Conservation (phyloP, 257 asterid species). For the Thymus quinquecostatus region DNA sequence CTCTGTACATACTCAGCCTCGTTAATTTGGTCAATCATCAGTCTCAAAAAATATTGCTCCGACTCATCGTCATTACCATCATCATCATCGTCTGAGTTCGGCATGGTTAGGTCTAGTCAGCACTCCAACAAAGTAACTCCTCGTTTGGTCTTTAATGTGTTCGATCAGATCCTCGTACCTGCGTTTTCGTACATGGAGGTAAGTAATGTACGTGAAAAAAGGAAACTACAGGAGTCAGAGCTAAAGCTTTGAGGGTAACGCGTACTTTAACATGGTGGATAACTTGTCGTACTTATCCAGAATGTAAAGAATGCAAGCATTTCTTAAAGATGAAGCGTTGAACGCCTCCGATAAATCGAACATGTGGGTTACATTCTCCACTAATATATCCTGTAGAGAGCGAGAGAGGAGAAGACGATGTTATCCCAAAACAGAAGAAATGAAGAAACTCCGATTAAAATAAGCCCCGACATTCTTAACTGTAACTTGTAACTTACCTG, state of each 20-base stretch:
- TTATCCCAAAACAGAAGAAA: constrained; percentile 31
- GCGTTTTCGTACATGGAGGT: constrained; percentile 25
- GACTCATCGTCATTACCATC: too few relatives aligned
- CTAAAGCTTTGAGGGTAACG: background rate
- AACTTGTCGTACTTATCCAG: constrained; percentile 76
- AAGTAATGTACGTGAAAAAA: background rate
- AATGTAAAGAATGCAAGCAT: constrained; percentile 79
- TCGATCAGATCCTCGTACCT: constrained; percentile 78
- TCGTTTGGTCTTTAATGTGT: constrained; percentile 79
- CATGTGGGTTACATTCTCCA: constrained; percentile 83
- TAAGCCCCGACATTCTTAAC: background rate
- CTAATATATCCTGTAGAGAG: constrained; percentile 72
- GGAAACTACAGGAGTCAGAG: background rate
- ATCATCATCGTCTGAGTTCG: constrained; percentile 41
- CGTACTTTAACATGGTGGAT: constrained; percentile 70
- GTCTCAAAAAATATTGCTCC: constrained; percentile 39
- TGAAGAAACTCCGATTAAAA: too few relatives aligned
- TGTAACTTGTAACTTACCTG: constrained; percentile 54
- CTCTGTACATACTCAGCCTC: constrained; percentile 63
- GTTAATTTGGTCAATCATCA: constrained; percentile 48
- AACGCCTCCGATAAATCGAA: constrained; percentile 93
- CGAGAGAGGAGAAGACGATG: constrained; percentile 28
- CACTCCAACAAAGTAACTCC: constrained; percentile 67
- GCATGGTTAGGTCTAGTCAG: constrained; percentile 63
- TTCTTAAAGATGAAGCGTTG: constrained; percentile 76